These are phyloP conservation scores for Tricholoma bakamatsutake DNA, from an alignment of 768 basidiomycete genomes.

Conservation along the genomic window DNA sequence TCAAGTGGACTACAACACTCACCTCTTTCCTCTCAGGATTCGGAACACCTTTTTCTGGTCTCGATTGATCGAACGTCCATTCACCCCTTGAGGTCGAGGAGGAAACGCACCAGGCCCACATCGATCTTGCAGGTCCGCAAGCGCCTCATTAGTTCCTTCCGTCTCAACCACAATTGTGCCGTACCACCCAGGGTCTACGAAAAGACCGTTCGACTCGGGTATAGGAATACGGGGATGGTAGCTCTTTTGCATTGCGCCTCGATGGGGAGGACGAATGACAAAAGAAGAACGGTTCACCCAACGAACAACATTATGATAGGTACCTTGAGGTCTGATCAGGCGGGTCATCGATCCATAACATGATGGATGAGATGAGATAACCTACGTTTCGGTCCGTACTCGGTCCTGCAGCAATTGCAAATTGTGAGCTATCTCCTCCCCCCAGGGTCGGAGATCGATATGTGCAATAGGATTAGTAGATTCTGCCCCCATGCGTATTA, in stretches of 20 bases:
- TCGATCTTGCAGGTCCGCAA: slow-evolving; percentile 69
- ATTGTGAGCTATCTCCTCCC: slow-evolving; percentile 66
- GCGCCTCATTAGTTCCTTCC: slow-evolving; percentile 82
- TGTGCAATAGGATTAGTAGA: slow-evolving; percentile 60
- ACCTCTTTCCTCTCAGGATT: slow-evolving; percentile 77
- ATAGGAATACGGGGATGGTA: slow-evolving; percentile 40
- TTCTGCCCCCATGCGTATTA: slow-evolving; percentile 57
- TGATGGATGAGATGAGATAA: slow-evolving; percentile 9
- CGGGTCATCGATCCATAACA: slow-evolving; percentile 7
- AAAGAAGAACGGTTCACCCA: slow-evolving; percentile 85
- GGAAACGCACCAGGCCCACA: slow-evolving; percentile 68
- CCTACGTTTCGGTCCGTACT: slow-evolving; percentile 76
- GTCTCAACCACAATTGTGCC: slow-evolving; percentile 80
- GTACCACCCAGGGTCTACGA: slow-evolving; percentile 77
- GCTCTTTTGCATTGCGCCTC: slow-evolving; percentile 21
- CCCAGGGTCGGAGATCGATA: slow-evolving; percentile 75
- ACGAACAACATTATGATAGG: slow-evolving; percentile 73
- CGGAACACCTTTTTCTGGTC: slow-evolving; percentile 57
- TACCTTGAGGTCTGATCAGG: slow-evolving; percentile 65
- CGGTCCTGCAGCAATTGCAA: slow-evolving; percentile 75
- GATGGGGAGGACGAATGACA: slow-evolving; percentile 47
- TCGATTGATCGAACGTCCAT: slow-evolving; percentile 25
- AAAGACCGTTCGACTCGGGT: slow-evolving; percentile 43
- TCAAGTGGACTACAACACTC: slow-evolving; percentile 14
- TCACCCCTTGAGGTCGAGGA: slow-evolving; percentile 41